A percentile compares a stretch with the other conserved stretches of the same genome.
Conservation (phyloP, 2,329 filamentous ascomycete genomes). For the Xylariales sp. region DNA sequence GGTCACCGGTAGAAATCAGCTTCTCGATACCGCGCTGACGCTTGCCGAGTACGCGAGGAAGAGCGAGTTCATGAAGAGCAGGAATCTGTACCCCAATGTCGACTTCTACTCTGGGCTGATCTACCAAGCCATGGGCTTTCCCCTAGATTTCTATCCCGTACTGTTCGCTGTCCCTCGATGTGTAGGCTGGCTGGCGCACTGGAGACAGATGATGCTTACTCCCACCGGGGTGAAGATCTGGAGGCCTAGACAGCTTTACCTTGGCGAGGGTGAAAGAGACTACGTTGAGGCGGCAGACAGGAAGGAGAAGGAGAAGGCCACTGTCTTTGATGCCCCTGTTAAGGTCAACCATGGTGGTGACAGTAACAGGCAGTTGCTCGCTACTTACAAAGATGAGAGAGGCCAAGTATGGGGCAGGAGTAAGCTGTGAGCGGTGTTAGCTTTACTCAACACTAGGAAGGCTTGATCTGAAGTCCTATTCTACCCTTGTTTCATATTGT, state of each 20-base stretch:
- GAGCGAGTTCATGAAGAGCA: conserved; percentile 43
- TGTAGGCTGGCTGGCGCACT: conserved; percentile 48
- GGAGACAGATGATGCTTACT: conserved; percentile 46
- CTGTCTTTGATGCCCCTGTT: conserved; percentile 31
- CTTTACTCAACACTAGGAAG: too few species aligned
- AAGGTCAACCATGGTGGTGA: conserved; percentile 36
- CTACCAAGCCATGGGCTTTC: conserved; percentile 50
- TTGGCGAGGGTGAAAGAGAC: conserved; percentile 38
- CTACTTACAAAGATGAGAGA: conserved; percentile 33
- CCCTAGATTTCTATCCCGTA: conserved; percentile 48
- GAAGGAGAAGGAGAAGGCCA: conserved; percentile 23
- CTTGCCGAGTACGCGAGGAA: conserved; percentile 41
- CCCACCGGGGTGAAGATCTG: conserved; percentile 45
- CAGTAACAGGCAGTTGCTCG: conserved; percentile 36
- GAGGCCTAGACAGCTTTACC: conserved; percentile 43
- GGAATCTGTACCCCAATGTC: conserved; percentile 46
- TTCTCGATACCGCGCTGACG: conserved; percentile 43
- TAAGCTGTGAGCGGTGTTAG: conserved; percentile 21
- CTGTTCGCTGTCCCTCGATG: conserved; percentile 46
- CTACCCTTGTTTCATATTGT: too few species aligned
- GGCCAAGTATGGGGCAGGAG: conserved; percentile 25
- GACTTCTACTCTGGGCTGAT: conserved; percentile 49
- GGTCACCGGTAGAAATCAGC: conserved; percentile 45
- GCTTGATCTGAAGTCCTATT: too few species aligned
- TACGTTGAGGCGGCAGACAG: conserved; percentile 36